Conservation (phyloP, 768 basidiomycete species). For the Fistulinella prunicolor region DNA sequence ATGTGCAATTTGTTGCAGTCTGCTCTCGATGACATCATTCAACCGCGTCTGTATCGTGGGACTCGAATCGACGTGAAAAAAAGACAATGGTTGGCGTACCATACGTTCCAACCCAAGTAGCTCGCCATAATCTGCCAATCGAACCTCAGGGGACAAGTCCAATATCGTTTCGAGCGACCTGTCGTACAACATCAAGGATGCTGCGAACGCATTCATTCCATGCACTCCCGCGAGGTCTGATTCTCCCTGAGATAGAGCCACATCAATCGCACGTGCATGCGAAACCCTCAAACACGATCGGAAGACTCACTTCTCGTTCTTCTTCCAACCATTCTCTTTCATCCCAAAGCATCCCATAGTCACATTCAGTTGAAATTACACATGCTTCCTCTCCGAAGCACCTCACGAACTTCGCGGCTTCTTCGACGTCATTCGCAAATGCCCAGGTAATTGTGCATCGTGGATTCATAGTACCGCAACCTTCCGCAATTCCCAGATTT, state of each 20-base stretch:
- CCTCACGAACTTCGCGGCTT: constrained; percentile 56
- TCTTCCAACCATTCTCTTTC: constrained; percentile 62
- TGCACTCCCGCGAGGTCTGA: constrained; percentile 49
- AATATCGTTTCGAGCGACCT: constrained; percentile 55
- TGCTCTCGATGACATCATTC: constrained; percentile 36
- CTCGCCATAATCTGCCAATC: constrained; percentile 43
- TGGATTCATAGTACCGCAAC: constrained; percentile 47
- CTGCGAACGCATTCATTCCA: constrained; percentile 71
- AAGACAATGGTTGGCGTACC: constrained; percentile 38
- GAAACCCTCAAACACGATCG: constrained; percentile 9
- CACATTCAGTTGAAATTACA: constrained; percentile 38
- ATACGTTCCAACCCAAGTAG: constrained; percentile 51
- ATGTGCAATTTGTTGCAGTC: constrained; percentile 30
- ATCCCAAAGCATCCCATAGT: constrained; percentile 47
- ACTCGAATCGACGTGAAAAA: constrained; percentile 7
- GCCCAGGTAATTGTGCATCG: constrained; percentile 48
- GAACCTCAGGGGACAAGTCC: constrained; percentile 44
- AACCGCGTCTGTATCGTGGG: constrained; percentile 28
- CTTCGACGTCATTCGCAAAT: constrained; percentile 58
- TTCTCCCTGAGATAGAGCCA: constrained; percentile 49
- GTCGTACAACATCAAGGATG: constrained; percentile 60
- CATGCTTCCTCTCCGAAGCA: constrained; percentile 59
- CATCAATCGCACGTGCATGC: constrained; percentile 13
- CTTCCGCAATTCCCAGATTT: constrained; percentile 60
- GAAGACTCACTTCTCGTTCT: constrained; percentile 43